Evolutionary conservation across 2,329 filamentous ascomycete genomes (phyloP), one percentile per base, ranked within the genome.

Genomic region (Epichloe scottii): DNA sequence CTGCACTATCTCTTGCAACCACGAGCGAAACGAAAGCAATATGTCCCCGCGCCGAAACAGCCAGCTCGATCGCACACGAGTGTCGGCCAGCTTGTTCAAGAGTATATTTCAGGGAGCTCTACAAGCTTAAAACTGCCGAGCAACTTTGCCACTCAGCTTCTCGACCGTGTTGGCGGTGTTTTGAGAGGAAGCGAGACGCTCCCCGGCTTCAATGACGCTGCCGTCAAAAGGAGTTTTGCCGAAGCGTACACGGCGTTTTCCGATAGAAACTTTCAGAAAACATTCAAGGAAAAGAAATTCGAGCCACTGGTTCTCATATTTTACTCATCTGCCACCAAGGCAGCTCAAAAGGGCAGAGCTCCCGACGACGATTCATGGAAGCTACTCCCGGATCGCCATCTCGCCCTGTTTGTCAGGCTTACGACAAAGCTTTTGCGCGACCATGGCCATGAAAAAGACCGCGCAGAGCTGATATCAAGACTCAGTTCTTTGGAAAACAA

Each of bases 251-350:
- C 91, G 53, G 86, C 89, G 51, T 87, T 98, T 66, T 96, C 91
- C 59, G 88, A 94, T 55, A 83, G 84, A 55, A 82, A 81, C 44
- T 96, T 96, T 63, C 84, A 88, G 58, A 94, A 89, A 71, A 85
- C 83, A 53, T 89, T 96, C 63, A 95, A 95, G 69, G 91, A 96
- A 66, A 81, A 91, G 55, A 84, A 91, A 62, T 84, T 95, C 21
- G 93, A 98, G 68, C 90, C 95, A 56, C 72, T 97, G 48, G 82
- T 98, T 48, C 76, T 98, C 58, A 96, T 97, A 56, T 97, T 98
- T 74, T 97, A 94, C 69, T 94, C 90, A 1, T 86, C 88, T 56
- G 90, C 93, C 6, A 95, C 89, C 44, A 94, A 95, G 66, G 90
- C 70, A 34, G 70, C 95, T 55, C 78, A 95, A 61, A 82, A 86